These are phyloP conservation scores for Cyanodermella asteris DNA, from an alignment of 2,329 filamentous ascomycete genomes.

Conservation along the genomic window DNA sequence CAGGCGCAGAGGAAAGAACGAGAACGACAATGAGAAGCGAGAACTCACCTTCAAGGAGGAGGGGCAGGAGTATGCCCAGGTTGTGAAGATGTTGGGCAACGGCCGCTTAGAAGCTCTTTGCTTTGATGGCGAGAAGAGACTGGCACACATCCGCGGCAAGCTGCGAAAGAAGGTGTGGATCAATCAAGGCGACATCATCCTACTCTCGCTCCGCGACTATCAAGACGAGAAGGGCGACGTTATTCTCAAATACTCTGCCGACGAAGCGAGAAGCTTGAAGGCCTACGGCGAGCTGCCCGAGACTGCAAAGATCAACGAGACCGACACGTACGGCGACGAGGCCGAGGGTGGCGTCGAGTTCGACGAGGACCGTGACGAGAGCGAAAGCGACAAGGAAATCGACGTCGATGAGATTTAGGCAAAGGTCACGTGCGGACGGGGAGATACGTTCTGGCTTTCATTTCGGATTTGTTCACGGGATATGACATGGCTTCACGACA, in stretches of 20 bases:
- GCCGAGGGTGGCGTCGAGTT: constrained; percentile 98
- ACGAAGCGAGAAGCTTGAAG: constrained; percentile 88
- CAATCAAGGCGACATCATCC: constrained; percentile 91
- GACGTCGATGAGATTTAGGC: constrained; percentile 94
- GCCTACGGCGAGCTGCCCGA: constrained; percentile 94
- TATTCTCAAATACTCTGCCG: constrained; percentile 85
- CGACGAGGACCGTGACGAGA: constrained; percentile 64
- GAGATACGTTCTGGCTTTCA: too few relatives aligned
- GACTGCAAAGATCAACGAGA: constrained; percentile 99
- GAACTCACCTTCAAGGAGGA: constrained; percentile 98
- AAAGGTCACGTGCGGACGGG: too few relatives aligned
- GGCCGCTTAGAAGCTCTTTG: constrained; percentile 80
- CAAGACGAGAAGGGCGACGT: constrained; percentile 88
- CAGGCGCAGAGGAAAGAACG: constrained; percentile 93
- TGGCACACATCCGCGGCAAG: constrained; percentile 79
- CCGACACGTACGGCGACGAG: constrained; percentile 79
- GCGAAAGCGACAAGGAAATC: constrained; percentile 50
- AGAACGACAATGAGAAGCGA: constrained; percentile 98
- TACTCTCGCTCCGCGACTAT: constrained; percentile 73
- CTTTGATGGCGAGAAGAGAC: constrained; percentile 80
- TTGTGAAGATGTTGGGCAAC: constrained; percentile 91
- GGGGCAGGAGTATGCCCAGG: constrained; percentile 77
- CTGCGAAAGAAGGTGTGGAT: constrained; percentile 99
- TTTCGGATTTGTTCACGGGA: too few relatives aligned
- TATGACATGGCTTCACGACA: too few relatives aligned